Evolutionary conservation across 1,139 yeast genomes (phyloP), one percentile per base, ranked within the genome.

Genomic region (Geotrichum citri-aurantii): DNA sequence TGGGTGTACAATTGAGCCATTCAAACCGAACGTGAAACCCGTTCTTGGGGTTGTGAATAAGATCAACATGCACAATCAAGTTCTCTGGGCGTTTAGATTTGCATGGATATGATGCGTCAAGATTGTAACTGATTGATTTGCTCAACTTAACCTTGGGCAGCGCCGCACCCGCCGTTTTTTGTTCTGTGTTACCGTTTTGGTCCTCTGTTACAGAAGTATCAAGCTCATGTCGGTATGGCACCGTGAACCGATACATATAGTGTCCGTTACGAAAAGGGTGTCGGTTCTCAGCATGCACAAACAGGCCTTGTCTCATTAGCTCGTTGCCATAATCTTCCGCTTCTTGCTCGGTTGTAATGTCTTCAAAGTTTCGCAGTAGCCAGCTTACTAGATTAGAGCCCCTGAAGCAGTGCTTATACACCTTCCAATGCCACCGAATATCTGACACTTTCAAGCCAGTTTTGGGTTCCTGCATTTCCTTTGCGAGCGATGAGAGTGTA

Each of bases 231-330:
- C 17, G 26, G 48, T 46, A 46, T 2, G 26, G 26, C 6, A 12
- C 48, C 4, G 80, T 80, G 57, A 92, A 72, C 64, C 83, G 86
- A 68, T 93, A 93, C 69, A 92, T 92, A 69, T 90, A 93, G 69
- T 93, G 92, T 0, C 99, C 99, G 73, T 92, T 96, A 57, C 91
- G 73, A 63, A 93, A 88, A 1, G 87, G 83, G 68, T 92, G 98
- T 50, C 93, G 80, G 52, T 82, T 78, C 62, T 88, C 90, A 31
- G 90, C 97, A 68, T 93, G 98, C 37, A 74, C 78, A 71, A 93
- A 84, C 29, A 93, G 69, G 0, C 88, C 89, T 54, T 77, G 77
- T 14, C 82, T 80, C 95, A 89, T 86, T 54, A 92, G 73, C n/a
- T 74, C 69, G 65, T 90, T 93, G 0, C 97, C 98, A 70, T 78